Evolutionary conservation across 495 filamentous ascomycete genomes (phyloP), one percentile per base, ranked within the genome.

Genomic region (Jackrogersella multiformis): DNA sequence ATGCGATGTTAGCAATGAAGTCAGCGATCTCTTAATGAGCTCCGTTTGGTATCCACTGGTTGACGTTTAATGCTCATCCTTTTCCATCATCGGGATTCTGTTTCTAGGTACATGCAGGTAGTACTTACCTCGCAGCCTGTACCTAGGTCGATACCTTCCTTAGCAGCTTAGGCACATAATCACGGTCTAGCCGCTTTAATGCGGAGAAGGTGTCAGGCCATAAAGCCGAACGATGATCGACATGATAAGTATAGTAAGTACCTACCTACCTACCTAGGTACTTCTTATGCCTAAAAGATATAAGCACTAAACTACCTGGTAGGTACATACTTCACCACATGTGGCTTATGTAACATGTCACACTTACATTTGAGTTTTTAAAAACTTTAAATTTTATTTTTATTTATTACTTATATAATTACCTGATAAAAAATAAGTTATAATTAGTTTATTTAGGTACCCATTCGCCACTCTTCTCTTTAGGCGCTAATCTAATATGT

Each of bases 161-260:
- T n/a, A n/a, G n/a, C n/a, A n/a, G n/a, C n/a, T 20, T 35, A 44
- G 35, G n/a, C 56, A n/a, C 12, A 61, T 36, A 61, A 51, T 67
- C 30, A 23, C 44, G 56, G 61, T 52, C 44, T 36, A 58, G 12
- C 16, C n/a, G 21, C 51, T 54, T 44, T n/a, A 69, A 63, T 64
- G 55, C 60, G 59, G 60, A 69, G 60, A 69, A 64, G 59, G 59
- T 48, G 55, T 64, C 66, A 69, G 59, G 41, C 66, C 60, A 69
- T 28, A 59, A 69, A 49, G 58, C 65, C 59, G 59, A 63, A 68
- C 48, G 45, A 60, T 64, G 60, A 69, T 69, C 59, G 45, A 62
- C 65, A 4, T 16, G 46, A 63, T 62, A 56, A 36, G 21, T 42
- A 56, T 8, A n/a, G n/a, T n/a, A n/a, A n/a, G n/a, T n/a, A n/a